A percentile compares a stretch with the other conserved stretches of the same genome.
Evolutionary conservation across 805 yeast species (phyloP).

Genomic region (Candida adriatica): DNA sequence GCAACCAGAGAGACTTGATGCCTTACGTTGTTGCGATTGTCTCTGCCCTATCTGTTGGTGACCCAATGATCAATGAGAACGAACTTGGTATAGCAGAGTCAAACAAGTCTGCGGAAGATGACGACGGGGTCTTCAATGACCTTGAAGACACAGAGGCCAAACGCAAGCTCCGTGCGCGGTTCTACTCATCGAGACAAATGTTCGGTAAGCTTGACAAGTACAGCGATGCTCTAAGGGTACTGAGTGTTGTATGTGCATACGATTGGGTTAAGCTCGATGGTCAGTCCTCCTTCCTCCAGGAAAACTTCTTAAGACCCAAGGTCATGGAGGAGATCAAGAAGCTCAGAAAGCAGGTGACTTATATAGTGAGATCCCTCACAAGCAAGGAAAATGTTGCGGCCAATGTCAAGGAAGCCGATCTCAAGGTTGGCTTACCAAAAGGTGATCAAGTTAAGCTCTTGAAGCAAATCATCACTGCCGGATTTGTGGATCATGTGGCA

Average conservation of each 20-base stretch:
- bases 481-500: conserved; percentile 87
- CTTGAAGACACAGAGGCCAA: conserved; percentile 28
- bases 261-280: conserved; percentile 59
- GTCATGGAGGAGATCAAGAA: conserved; percentile 80
- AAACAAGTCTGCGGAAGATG: conserved; percentile 22
- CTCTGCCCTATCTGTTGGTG: conserved; percentile 89
- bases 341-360: conserved; percentile 70
- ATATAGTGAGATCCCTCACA: conserved; percentile 64
- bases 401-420: conserved; percentile 32
- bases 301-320: conserved; percentile 69
- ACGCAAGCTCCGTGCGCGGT: conserved; percentile 42
- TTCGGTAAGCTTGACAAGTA: conserved; percentile 63
- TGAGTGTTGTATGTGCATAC: conserved; percentile 82
- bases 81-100: conserved; percentile 53
- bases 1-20: conserved; percentile 79
- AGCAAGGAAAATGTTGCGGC: conserved; percentile 54
- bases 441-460: conserved; percentile 65
- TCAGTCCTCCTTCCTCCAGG: conserved; percentile 41
- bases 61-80: conserved; percentile 72
- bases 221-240: conserved; percentile 67
- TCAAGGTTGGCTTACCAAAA: conserved; percentile 61
- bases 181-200: conserved; percentile 47
- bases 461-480: conserved; percentile 90
- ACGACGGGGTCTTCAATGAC: conserved; percentile 28
- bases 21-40: conserved; percentile 89